Base-by-base conservation (phyloP, 148 eudicot species). In the Persicaria tinctoria region DNA sequence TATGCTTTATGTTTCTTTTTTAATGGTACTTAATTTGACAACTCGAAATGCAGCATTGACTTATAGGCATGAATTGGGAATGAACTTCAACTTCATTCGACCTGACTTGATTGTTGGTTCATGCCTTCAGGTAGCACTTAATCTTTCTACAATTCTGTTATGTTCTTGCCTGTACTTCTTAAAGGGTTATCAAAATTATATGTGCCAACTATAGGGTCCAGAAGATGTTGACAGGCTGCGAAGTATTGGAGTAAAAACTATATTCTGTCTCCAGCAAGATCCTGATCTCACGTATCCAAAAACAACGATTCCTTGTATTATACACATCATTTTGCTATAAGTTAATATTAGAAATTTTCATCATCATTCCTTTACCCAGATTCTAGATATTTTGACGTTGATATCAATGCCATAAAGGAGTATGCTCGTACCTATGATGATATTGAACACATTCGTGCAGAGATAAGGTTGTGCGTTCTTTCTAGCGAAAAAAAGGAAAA, bases 211-310 rank as follows among this genome's bases (percentile, higher is more conserved):
- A 82, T 87, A 94, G 98, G 87, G 79, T 72, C 96, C 98, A 49
- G 85, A 82, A 56, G 97, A 94, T 81, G 98, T 94, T 83, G 97
- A 94, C 87, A 94, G 84, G 85, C 93, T 94, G 76, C 92, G 97
- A 12, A 79, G 56, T 66, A 85, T 94, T 48, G 93, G 93, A 77
- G 97, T 91, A 60, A 88, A 73, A 86, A 94, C 98, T 51, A 84
- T 94, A 71, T 94, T 86, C 81, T 94, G 98, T 83, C 88, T 94
- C 78, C 98, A 94, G 75, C 87, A 90, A 82, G 89, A 94, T 83
- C 80, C 98, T 59, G 98, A 94, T 84, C 93, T 94, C 55, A 86
- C 88, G 98, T 94, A 94, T 91, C 97, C 97, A 62, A 73, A 54
- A 68, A 32, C 45, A 60, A 53, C 27, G 27, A 38, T 66, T 59